A percentile compares a stretch with the other conserved stretches of the same genome.
Evolutionary conservation across 495 filamentous ascomycete species (phyloP).

Genomic region (Tuber indicum): DNA sequence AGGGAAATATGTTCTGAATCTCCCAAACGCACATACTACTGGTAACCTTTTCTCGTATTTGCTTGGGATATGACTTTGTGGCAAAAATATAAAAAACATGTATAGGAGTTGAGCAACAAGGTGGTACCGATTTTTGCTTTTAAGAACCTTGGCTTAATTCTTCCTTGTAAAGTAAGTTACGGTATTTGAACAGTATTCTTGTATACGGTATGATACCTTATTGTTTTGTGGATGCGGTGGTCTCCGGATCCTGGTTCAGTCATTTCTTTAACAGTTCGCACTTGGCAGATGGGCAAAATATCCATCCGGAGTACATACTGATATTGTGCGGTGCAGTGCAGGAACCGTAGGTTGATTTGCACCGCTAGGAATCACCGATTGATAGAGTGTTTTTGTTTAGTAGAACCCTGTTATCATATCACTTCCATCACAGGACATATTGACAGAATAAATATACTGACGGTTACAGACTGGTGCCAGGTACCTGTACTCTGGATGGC

Average conservation of each 20-base stretch:
- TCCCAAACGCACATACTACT: not conserved
- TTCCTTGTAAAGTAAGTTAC: conserved; percentile 2
- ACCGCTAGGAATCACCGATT: not conserved
- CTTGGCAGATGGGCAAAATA: not conserved
- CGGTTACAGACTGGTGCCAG: not conserved
- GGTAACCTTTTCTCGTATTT: not conserved
- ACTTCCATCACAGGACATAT: not conserved
- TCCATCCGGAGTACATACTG: not conserved
- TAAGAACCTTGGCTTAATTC: not conserved
- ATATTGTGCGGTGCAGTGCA: not conserved
- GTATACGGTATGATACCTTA: not conserved
- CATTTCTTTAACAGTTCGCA: not conserved
- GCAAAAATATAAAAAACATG: not conserved
- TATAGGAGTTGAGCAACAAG: not conserved
- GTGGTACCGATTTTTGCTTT: not conserved
- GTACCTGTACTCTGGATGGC: not conserved
- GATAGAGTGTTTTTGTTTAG: not conserved
- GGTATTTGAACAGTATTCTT: not conserved
- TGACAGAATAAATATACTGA: not conserved
- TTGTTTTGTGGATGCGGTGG: not conserved
- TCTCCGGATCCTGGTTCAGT: not conserved
- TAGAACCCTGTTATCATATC: not conserved
- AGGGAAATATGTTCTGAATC: not conserved
- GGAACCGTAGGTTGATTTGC: not conserved
- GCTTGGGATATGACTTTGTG: not conserved